Conservation (phyloP, 129 eudicot genomes). For the Flaveria bidentis region DNA sequence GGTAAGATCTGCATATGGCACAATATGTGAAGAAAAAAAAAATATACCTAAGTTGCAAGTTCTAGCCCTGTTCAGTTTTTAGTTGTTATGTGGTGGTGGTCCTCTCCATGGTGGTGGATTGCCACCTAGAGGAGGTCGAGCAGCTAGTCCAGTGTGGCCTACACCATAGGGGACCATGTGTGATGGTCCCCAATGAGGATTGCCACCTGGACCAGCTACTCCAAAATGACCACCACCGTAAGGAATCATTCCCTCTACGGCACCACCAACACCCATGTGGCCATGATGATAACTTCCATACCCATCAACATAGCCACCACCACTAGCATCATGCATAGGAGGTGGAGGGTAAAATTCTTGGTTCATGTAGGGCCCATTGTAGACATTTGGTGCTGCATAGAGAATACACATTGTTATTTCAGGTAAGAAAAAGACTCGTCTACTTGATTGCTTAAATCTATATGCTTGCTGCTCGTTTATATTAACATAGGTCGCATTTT, state of each 20-base stretch:
- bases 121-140: slow-evolving; percentile 29
- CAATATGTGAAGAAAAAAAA: not conserved
- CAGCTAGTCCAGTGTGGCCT: slow-evolving; percentile 22
- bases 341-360: slow-evolving; percentile 50
- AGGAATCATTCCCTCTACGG: slow-evolving; percentile 38
- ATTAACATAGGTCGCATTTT: not conserved
- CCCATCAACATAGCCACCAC: slow-evolving; percentile 42
- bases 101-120: slow-evolving; percentile 44
- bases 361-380: slow-evolving; percentile 44
- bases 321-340: slow-evolving; percentile 41
- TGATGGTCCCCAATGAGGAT: slow-evolving; percentile 39
- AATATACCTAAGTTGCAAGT: slow-evolving; percentile 21
- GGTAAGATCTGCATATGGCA: slow-evolving; percentile 24
- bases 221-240: slow-evolving; percentile 35
- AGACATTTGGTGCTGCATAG: slow-evolving; percentile 46
- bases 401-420: slow-evolving; percentile 11
- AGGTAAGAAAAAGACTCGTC: not conserved
- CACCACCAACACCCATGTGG: slow-evolving; percentile 36
- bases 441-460: not conserved
- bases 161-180: slow-evolving; percentile 34
- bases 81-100: slow-evolving; percentile 27
- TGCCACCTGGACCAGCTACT: slow-evolving; percentile 26
- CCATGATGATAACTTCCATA: slow-evolving; percentile 45
- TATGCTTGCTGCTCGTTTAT: not conserved
- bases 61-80: not conserved